A percentile compares a stretch with the other conserved stretches of the same genome.
These are phyloP conservation scores for Spencermartinsiella ligniputridi DNA, from an alignment of 1,139 yeast species.

Conservation along the genomic window DNA sequence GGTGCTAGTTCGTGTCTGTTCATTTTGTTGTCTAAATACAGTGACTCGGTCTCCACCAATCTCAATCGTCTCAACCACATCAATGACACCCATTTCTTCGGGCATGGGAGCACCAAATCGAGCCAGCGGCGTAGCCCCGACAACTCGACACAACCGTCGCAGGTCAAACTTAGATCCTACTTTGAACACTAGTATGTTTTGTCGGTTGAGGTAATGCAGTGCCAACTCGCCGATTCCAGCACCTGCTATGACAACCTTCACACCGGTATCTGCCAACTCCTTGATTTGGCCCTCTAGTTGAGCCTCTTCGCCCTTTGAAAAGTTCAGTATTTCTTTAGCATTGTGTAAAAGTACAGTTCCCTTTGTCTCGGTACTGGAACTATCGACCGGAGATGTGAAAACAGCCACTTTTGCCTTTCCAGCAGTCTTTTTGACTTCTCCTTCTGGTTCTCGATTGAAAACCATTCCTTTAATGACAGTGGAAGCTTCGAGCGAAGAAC, in stretches of 20 bases:
- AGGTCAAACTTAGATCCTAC: slow-evolving; percentile 93
- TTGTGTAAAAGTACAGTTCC: slow-evolving; percentile 94
- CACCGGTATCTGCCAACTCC: slow-evolving; percentile 80
- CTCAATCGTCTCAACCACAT: slow-evolving; percentile 84
- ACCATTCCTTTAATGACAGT: slow-evolving; percentile 95
- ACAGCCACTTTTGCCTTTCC: slow-evolving; percentile 81
- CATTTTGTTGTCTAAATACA: slow-evolving; percentile 74
- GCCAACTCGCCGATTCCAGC: slow-evolving; percentile 91
- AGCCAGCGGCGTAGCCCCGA: slow-evolving; percentile 96
- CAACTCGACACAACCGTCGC: slow-evolving; percentile 89
- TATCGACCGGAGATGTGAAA: slow-evolving; percentile 90
- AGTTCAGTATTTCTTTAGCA: slow-evolving; percentile 95
- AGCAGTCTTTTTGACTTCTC: slow-evolving; percentile 61
- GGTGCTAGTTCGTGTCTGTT: slow-evolving; percentile 65
- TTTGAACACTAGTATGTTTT: slow-evolving; percentile 76
- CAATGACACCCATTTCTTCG: slow-evolving; percentile 87
- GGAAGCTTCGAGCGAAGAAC: slow-evolving; percentile 69
- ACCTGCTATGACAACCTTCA: slow-evolving; percentile 86
- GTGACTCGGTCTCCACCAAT: slow-evolving; percentile 98
- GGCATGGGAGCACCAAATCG: slow-evolving; percentile 95
- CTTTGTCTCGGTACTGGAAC: slow-evolving; percentile 91
- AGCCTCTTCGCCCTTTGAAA: slow-evolving; percentile 92
- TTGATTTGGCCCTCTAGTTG: slow-evolving; percentile 85
- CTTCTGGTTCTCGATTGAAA: slow-evolving; percentile 95
- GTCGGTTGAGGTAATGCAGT: slow-evolving; percentile 84